Conservation (phyloP, 331 rosid genomes). For the Quercus lobata region DNA sequence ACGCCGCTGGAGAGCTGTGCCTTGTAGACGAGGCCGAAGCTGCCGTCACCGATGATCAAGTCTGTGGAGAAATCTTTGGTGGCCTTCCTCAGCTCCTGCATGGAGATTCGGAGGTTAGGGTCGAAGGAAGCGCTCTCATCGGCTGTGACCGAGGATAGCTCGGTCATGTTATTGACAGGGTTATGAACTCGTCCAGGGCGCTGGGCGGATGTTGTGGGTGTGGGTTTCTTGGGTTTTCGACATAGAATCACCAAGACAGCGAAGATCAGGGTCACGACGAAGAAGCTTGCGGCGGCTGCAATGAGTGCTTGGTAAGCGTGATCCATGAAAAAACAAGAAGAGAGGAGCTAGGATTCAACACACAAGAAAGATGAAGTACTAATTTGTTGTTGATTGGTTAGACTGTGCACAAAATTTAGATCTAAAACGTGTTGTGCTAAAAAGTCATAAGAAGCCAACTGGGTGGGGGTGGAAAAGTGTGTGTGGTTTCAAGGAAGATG, state of each 20-base stretch:
- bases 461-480: background rate
- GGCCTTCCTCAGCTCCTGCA: slow-evolving; percentile 58
- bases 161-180: background rate
- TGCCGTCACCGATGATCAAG: slow-evolving; percentile 83
- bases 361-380: background rate
- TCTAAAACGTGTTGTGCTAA: too few relatives aligned
- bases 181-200: background rate
- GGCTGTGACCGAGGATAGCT: slow-evolving; percentile 14
- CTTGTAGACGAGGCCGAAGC: slow-evolving; percentile 88
- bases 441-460: background rate
- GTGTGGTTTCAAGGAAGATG: slow-evolving; percentile 12
- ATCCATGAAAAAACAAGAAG: too few relatives aligned
- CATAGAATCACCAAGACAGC: slow-evolving; percentile 35
- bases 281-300: slow-evolving; percentile 57
- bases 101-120: slow-evolving; percentile 58
- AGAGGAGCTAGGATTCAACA: background rate
- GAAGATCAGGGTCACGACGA: slow-evolving; percentile 34
- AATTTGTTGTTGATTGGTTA: too few relatives aligned
- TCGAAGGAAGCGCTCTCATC: slow-evolving; percentile 71
- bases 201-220: background rate
- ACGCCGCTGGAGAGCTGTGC: slow-evolving; percentile 67
- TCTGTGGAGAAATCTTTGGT: slow-evolving; percentile 66
- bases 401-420: too few relatives aligned
- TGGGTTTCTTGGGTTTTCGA: background rate
- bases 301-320: background rate